Percentiles rank a stretch among this genome's conserved stretches.
Conservation (phyloP, 2,329 filamentous ascomycete species). For the Trichoderma cornu-damae region DNA sequence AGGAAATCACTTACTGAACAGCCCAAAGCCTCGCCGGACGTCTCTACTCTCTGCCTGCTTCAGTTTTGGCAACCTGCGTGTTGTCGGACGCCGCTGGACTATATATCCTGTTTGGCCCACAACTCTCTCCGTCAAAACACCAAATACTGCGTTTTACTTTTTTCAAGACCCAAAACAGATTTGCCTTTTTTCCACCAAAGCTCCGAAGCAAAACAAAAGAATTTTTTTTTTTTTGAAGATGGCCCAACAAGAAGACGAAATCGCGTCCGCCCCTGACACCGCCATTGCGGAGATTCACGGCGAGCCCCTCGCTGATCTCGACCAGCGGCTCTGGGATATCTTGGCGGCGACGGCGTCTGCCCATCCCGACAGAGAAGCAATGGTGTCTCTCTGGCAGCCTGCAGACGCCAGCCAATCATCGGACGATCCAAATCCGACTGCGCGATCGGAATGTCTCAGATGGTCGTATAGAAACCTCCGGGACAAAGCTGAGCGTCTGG, state of each 20-base stretch:
- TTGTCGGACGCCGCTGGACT: no score
- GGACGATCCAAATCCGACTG: background rate
- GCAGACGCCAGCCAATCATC: conserved; percentile 9
- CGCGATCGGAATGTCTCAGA: conserved; percentile 22
- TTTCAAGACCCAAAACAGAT: background rate
- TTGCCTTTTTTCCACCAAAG: no score
- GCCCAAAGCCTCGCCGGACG: background rate
- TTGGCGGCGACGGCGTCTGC: conserved; percentile 26
- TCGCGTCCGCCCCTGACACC: background rate
- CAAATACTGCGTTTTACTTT: background rate
- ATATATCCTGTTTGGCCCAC: background rate
- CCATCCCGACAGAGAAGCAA: conserved; percentile 32
- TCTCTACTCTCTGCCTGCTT: background rate
- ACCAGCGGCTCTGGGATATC: conserved; percentile 33
- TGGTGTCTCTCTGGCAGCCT: conserved; percentile 35
- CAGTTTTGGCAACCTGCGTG: no score
- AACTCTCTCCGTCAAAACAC: no score
- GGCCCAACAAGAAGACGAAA: background rate
- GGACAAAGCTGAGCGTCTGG: conserved; percentile 26
- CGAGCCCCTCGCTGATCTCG: conserved; percentile 25
- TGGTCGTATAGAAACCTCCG: conserved; percentile 31
- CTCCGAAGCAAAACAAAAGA: no score
- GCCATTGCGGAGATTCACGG: conserved; percentile 30
- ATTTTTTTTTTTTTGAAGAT: no score
- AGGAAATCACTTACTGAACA: background rate